Percentiles rank a stretch among this genome's conserved stretches.
These are phyloP conservation scores for Starmerella davenportii DNA, from an alignment of 805 yeast species.

Conservation along the genomic window DNA sequence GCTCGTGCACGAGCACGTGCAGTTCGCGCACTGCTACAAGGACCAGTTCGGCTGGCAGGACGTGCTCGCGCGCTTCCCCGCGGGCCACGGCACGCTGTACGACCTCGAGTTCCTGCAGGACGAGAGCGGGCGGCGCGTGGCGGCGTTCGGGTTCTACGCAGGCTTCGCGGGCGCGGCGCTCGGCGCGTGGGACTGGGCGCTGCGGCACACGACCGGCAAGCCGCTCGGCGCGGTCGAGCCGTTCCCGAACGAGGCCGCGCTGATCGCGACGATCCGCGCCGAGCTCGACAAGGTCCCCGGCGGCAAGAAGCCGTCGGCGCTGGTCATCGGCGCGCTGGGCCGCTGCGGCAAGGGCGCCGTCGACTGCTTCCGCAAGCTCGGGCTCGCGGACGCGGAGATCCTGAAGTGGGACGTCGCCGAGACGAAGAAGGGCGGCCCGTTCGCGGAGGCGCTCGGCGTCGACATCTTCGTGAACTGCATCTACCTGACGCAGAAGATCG, in stretches of 20 bases:
- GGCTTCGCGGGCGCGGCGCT: constrained; percentile 99
- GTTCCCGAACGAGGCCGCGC: constrained; percentile 57
- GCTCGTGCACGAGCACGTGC: constrained; percentile 85
- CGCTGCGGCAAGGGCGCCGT: constrained; percentile 98
- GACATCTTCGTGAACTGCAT: constrained; percentile 94
- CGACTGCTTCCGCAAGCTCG: constrained; percentile 62
- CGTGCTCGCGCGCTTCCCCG: constrained; percentile 73
- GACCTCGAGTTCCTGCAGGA: constrained; percentile 90
- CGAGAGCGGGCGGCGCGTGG: constrained; percentile 93
- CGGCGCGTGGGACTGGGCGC: constrained; percentile 87
- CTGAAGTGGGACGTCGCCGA: constrained; percentile 93
- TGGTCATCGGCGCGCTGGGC: constrained; percentile 93
- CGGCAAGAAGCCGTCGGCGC: constrained; percentile 46
- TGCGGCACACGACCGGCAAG: constrained; percentile 49
- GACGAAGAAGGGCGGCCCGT: constrained; percentile 95
- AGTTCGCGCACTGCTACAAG: constrained; percentile 97
- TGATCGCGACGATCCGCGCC: constrained; percentile 52
- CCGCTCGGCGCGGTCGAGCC: constrained; percentile 69
- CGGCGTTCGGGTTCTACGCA: constrained; percentile 98
- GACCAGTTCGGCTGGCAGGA: constrained; percentile 95
- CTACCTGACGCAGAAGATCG: constrained; percentile 79
- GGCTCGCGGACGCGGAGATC: constrained; percentile 71
- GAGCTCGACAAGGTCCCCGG: constrained; percentile 34
- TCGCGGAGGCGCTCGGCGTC: constrained; percentile 68
- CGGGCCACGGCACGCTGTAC: constrained; percentile 77